phyloP scores from a whole-genome alignment of 2,329 filamentous ascomycete genomes.

The Rutstroemia sp. region DNA sequence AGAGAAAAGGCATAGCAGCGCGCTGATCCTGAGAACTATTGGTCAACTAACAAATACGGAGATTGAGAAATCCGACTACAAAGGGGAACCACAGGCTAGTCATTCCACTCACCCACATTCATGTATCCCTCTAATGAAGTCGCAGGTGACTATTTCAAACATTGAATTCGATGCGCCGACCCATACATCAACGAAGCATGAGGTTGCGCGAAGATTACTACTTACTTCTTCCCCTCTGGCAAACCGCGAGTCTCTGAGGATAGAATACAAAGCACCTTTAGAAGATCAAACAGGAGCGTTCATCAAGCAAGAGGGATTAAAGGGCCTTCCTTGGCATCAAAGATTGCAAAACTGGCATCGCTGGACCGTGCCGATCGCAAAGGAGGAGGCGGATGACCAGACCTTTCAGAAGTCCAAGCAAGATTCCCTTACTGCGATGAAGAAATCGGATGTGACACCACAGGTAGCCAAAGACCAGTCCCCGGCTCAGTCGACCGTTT shows the following conservation, averaged over 20 bases:
- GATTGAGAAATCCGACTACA: conserved; percentile 13
- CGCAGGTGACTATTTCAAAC: conserved; percentile 12
- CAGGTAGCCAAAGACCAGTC: background rate
- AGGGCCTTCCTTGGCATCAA: conserved; percentile 24
- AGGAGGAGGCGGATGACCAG: background rate
- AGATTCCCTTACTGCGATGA: background rate
- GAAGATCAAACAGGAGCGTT: conserved; percentile 13
- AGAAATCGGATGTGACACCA: background rate
- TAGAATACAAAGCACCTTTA: conserved; percentile 13
- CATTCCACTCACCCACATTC: conserved; percentile 8
- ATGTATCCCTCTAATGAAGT: conserved; percentile 1
- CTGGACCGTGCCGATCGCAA: conserved; percentile 21
- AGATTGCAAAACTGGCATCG: conserved; percentile 24
- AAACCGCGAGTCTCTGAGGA: conserved; percentile 11
- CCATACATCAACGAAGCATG: conserved; percentile 12
- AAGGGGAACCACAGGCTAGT: background rate
- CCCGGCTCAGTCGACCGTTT: too few species aligned
- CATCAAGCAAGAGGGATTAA: conserved; percentile 13
- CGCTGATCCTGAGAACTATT: conserved; percentile 15
- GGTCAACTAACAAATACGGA: conserved; percentile 23
- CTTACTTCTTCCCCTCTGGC: conserved; percentile 16
- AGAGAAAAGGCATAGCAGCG: conserved; percentile 10
- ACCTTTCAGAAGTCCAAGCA: background rate
- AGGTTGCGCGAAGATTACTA: conserved; percentile 22
- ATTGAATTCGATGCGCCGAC: conserved; percentile 10